Percentiles rank a stretch among this genome's conserved stretches.
Evolutionary conservation across 1,139 yeast species (phyloP).

Genomic region (Yamadazyma epiphylla): DNA sequence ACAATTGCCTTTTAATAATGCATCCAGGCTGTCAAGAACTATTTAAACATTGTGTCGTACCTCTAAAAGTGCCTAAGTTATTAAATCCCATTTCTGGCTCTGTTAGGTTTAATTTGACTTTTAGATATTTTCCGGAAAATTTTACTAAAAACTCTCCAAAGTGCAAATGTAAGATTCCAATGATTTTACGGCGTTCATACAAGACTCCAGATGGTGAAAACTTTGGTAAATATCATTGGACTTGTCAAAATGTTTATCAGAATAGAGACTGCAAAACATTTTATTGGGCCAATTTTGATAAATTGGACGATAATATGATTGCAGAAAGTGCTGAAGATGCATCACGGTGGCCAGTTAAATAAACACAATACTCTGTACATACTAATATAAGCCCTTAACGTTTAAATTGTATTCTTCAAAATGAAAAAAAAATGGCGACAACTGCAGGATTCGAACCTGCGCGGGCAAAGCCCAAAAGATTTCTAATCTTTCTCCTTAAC

Average conservation of each 20-base stretch:
- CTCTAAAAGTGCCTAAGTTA: slow-evolving; percentile 25
- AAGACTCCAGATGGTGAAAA: slow-evolving; percentile 27
- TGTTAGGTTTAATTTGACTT: slow-evolving; percentile 59
- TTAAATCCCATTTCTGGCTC: slow-evolving; percentile 48
- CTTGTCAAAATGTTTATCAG: slow-evolving; percentile 39
- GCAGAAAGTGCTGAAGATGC: slow-evolving; percentile 16
- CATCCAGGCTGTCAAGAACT: slow-evolving; percentile 75
- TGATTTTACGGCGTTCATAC: slow-evolving; percentile 47
- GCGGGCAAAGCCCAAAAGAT: slow-evolving; percentile 65
- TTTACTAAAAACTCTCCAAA: slow-evolving; percentile 37
- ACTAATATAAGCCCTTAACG: too few species aligned
- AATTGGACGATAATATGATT: slow-evolving; percentile 19
- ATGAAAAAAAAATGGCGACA: slow-evolving; percentile 55
- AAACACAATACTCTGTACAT: too few species aligned
- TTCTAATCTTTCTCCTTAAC: slow-evolving; percentile 51
- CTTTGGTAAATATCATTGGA: slow-evolving; percentile 53
- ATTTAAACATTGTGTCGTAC: slow-evolving; percentile 50
- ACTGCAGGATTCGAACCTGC: slow-evolving; percentile 91
- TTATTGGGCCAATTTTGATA: slow-evolving; percentile 44
- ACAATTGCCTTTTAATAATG: slow-evolving; percentile 65
- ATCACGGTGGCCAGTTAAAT: slow-evolving; percentile 27
- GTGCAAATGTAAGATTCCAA: slow-evolving; percentile 46
- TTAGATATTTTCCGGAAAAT: slow-evolving; percentile 45
- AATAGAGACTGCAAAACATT: slow-evolving; percentile 44
- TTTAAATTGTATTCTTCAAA: too few species aligned